A percentile compares a stretch with the other conserved stretches of the same genome.
phyloP scores from a whole-genome alignment of 345 rosid genomes.

The Gossypium raimondii region DNA sequence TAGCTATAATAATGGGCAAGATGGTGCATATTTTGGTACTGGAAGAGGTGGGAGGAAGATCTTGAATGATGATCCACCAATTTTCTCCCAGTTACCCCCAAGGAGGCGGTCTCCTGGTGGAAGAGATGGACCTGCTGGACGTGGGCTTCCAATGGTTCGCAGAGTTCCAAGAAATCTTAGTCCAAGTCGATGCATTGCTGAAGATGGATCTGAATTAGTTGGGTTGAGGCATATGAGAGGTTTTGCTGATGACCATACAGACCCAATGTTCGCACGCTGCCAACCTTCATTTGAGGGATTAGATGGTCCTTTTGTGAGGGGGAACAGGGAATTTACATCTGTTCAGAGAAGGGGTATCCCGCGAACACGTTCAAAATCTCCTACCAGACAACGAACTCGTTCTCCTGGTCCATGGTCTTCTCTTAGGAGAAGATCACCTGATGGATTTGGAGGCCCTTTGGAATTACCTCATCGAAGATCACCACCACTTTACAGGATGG shows the following conservation, averaged over 20 bases:
- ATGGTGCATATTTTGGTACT: constrained; percentile 44
- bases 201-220: constrained; percentile 51
- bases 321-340: constrained; percentile 49
- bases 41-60: constrained; percentile 61
- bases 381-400: constrained; percentile 50
- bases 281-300: constrained; percentile 52
- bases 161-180: constrained; percentile 52
- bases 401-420: constrained; percentile 71
- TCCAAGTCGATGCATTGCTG: constrained; percentile 36
- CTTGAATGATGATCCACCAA: constrained; percentile 34
- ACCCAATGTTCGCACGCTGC: constrained; percentile 41
- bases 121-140: constrained; percentile 41
- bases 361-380: constrained; percentile 62
- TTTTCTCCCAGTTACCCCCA: constrained; percentile 36
- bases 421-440: constrained; percentile 68
- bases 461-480: constrained; percentile 60
- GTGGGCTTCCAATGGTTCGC: constrained; percentile 40
- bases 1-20: constrained; percentile 43
- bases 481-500: constrained; percentile 59
- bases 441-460: constrained; percentile 54
- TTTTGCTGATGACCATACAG: constrained; percentile 38
- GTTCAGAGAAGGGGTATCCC: constrained; percentile 44
- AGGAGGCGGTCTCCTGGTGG: constrained; percentile 52
- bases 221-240: constrained; percentile 65
- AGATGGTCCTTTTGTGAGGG: constrained; percentile 48